Percentiles rank a stretch among this genome's conserved stretches.
Conservation (phyloP, 768 basidiomycete genomes). For the Xerocomellus intermedius region DNA sequence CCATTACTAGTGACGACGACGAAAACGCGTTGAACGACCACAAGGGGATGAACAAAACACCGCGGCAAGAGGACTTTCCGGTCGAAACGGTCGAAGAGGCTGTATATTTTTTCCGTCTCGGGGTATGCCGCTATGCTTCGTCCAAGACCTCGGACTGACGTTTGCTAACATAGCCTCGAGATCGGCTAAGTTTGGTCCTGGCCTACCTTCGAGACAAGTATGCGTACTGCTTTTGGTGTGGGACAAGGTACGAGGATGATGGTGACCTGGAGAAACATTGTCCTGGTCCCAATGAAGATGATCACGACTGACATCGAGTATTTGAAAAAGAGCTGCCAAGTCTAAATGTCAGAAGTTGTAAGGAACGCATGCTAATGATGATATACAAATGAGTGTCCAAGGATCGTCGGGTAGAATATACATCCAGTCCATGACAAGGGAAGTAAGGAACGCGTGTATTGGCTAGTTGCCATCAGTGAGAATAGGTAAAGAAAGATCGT, state of each 20-base stretch:
- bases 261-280: slow-evolving; percentile 64
- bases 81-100: slow-evolving; percentile 65
- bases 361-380: slow-evolving; percentile 26
- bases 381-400: slow-evolving; percentile 33
- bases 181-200: slow-evolving; percentile 65
- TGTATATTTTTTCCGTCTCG: slow-evolving; percentile 61
- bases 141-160: slow-evolving; percentile 9
- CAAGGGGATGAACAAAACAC: slow-evolving; percentile 16
- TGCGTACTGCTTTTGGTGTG: slow-evolving; percentile 88
- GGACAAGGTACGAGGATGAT: slow-evolving; percentile 62
- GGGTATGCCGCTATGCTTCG: slow-evolving; percentile 40
- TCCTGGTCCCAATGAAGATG: slow-evolving; percentile 74
- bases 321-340: neutral
- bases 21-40: slow-evolving; percentile 30
- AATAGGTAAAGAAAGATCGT: neutral
- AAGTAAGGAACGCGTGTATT: slow-evolving; percentile 17
- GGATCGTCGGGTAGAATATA: slow-evolving; percentile 16
- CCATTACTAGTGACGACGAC: slow-evolving; percentile 37
- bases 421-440: slow-evolving; percentile 17
- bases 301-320: slow-evolving; percentile 61
- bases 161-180: slow-evolving; percentile 53
- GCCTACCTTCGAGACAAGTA: slow-evolving; percentile 71
- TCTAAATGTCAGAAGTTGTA: neutral
- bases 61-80: slow-evolving; percentile 39
- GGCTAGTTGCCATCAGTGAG: neutral